Conservation (phyloP, 805 yeast species). For the Wickerhamiella shivajii region DNA sequence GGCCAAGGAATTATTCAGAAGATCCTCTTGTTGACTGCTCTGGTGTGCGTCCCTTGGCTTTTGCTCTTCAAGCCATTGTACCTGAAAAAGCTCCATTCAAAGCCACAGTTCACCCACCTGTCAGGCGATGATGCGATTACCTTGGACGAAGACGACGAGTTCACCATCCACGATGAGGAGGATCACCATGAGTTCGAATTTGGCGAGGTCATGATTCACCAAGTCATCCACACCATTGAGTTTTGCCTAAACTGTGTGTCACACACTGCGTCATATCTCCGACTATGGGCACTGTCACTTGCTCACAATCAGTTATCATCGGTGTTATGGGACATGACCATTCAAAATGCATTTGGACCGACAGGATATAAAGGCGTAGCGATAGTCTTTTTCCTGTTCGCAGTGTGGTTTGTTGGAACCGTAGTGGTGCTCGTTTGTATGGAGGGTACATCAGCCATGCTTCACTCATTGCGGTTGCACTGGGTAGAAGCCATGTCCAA, state of each 20-base stretch:
- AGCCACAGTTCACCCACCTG: too few relatives aligned
- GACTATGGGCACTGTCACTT: conserved; percentile 92
- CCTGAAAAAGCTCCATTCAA: conserved; percentile 35
- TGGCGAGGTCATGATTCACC: conserved; percentile 93
- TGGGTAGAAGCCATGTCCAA: conserved; percentile 99
- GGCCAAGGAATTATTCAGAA: conserved; percentile 73
- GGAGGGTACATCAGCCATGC: conserved; percentile 99
- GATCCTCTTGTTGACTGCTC: conserved; percentile 53
- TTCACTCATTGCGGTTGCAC: conserved; percentile 89
- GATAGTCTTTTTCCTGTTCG: conserved; percentile 65
- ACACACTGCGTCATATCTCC: conserved; percentile 90
- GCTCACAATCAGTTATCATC: conserved; percentile 93
- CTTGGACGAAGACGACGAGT: conserved; percentile 21
- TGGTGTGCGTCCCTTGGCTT: conserved; percentile 88
- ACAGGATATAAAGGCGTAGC: conserved; percentile 54
- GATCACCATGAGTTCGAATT: conserved; percentile 48
- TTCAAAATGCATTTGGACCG: conserved; percentile 59
- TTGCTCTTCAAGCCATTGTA: conserved; percentile 71
- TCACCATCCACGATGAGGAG: conserved; percentile 20
- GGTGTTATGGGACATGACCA: conserved; percentile 93
- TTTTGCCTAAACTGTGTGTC: conserved; percentile 93
- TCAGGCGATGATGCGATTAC: conserved; percentile 3
- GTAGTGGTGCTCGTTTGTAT: conserved; percentile 82
- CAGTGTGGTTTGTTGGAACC: conserved; percentile 89
- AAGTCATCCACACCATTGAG: conserved; percentile 94